Evolutionary conservation across 306 rosid species (phyloP).

Genomic region (Fragaria iinumae): DNA sequence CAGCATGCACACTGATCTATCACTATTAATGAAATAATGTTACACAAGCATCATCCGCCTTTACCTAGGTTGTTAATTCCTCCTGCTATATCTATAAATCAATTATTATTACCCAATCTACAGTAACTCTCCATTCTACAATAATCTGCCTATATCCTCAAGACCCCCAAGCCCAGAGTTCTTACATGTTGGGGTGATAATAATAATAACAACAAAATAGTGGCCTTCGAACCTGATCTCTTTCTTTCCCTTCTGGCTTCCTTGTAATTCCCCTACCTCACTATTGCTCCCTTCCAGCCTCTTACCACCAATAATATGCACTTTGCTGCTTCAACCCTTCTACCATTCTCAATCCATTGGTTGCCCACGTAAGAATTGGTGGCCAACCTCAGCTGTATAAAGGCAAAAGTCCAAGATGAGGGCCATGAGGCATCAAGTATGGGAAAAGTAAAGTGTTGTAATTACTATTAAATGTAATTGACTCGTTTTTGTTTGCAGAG

Average conservation of each 20-base stretch:
- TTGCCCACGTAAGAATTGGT: slow-evolving; percentile 49
- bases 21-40: slow-evolving; percentile 33
- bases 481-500: neutral
- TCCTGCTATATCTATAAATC: slow-evolving; percentile 29
- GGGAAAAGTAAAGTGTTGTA: neutral
- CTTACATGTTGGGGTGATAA: slow-evolving; percentile 2
- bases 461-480: neutral
- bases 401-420: slow-evolving; percentile 15
- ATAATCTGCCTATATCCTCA: slow-evolving; percentile 33
- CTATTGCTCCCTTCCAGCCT: slow-evolving; percentile 18
- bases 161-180: slow-evolving; percentile 34
- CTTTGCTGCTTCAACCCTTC: slow-evolving; percentile 7
- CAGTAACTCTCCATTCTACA: slow-evolving; percentile 40
- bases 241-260: slow-evolving; percentile 22
- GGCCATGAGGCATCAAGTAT: slow-evolving; percentile 11
- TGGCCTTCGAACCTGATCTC: slow-evolving; percentile 16
- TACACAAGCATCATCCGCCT: slow-evolving; percentile 39
- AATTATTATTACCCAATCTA: slow-evolving; percentile 20
- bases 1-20: slow-evolving; percentile 32
- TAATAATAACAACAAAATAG: slow-evolving; percentile 25
- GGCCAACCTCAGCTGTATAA: slow-evolving; percentile 58
- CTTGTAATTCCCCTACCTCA: slow-evolving; percentile 11
- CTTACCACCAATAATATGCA: neutral
- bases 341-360: slow-evolving; percentile 47
- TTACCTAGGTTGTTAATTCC: slow-evolving; percentile 44